Evolutionary conservation across 2,329 filamentous ascomycete species (phyloP).

Genomic region (Leptoxyphium fumago): DNA sequence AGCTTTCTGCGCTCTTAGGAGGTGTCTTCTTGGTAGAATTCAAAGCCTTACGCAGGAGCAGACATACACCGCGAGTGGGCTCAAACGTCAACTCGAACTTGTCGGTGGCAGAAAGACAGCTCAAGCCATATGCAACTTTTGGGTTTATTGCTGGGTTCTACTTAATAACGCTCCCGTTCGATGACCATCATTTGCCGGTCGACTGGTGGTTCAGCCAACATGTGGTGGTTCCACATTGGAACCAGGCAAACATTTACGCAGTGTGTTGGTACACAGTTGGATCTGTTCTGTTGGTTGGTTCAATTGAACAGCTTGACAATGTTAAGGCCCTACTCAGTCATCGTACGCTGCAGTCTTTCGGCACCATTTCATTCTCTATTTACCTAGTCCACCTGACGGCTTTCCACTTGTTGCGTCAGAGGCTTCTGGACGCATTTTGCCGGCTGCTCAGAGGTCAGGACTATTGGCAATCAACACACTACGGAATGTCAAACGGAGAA

Average conservation of each 20-base stretch:
- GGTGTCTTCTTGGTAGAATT: slow-evolving; percentile 1
- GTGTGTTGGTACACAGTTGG: slow-evolving; percentile 1
- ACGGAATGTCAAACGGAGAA: not conserved
- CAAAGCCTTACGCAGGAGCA: not conserved
- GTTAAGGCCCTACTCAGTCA: not conserved
- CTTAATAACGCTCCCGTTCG: slow-evolving; percentile 1
- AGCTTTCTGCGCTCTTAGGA: slow-evolving; percentile 1
- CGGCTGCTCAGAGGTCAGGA: not conserved
- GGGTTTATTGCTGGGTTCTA: not conserved
- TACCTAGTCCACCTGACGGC: slow-evolving; percentile 1
- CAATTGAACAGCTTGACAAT: not conserved
- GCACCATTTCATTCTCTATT: slow-evolving; percentile 1
- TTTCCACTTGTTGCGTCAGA: not conserved
- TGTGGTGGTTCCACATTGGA: not conserved
- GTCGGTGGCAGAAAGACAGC: too few relatives aligned
- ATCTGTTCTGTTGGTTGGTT: not conserved
- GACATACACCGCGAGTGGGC: not conserved
- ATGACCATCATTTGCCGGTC: not conserved
- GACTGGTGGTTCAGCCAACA: slow-evolving; percentile 1
- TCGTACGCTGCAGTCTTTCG: not conserved
- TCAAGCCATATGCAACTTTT: not conserved
- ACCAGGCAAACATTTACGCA: not conserved
- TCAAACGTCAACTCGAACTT: too few relatives aligned
- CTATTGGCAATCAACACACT: not conserved
- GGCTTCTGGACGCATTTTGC: not conserved